A percentile compares a stretch with the other conserved stretches of the same genome.
phyloP scores from a whole-genome alignment of 805 yeast species.

The Vanderwaltozyma verrucispora region DNA sequence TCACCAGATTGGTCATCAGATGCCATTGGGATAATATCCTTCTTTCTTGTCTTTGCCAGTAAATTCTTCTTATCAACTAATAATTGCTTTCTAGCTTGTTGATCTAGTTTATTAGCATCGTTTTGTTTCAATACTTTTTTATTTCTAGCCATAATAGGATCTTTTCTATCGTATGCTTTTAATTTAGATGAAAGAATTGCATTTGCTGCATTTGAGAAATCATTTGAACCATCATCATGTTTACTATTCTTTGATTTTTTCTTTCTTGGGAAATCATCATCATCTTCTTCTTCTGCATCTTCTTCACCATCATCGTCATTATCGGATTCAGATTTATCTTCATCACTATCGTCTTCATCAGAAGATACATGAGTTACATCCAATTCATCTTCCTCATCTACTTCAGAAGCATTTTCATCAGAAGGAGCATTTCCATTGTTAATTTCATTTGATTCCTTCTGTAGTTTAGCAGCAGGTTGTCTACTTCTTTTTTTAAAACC shows the following conservation, averaged over 20 bases:
- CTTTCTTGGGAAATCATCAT: conserved; percentile 35
- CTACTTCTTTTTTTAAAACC: conserved; percentile 6
- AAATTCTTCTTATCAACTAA: conserved; percentile 59
- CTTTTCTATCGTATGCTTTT: conserved; percentile 80
- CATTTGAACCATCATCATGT: conserved; percentile 58
- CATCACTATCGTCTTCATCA: conserved; percentile 10
- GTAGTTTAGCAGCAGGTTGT: not conserved
- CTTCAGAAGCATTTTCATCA: conserved; percentile 9
- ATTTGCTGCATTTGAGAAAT: conserved; percentile 72
- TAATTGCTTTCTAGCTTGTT: conserved; percentile 65
- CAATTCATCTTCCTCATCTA: conserved; percentile 15
- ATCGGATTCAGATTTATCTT: conserved; percentile 14
- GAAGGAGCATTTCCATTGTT: too few relatives aligned
- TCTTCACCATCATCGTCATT: conserved; percentile 16
- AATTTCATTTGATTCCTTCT: not conserved
- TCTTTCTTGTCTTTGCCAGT: conserved; percentile 57
- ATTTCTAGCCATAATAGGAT: conserved; percentile 85
- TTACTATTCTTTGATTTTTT: conserved; percentile 47
- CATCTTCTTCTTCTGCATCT: conserved; percentile 23
- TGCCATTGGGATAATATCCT: conserved; percentile 54
- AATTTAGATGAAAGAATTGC: conserved; percentile 77
- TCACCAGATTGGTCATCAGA: conserved; percentile 35
- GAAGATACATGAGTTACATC: conserved; percentile 14
- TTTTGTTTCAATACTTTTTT: conserved; percentile 57
- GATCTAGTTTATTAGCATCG: conserved; percentile 73